A percentile compares a stretch with the other conserved stretches of the same genome.
Conservation (phyloP, 768 basidiomycete species). For the Sarcomyxa edulis region DNA sequence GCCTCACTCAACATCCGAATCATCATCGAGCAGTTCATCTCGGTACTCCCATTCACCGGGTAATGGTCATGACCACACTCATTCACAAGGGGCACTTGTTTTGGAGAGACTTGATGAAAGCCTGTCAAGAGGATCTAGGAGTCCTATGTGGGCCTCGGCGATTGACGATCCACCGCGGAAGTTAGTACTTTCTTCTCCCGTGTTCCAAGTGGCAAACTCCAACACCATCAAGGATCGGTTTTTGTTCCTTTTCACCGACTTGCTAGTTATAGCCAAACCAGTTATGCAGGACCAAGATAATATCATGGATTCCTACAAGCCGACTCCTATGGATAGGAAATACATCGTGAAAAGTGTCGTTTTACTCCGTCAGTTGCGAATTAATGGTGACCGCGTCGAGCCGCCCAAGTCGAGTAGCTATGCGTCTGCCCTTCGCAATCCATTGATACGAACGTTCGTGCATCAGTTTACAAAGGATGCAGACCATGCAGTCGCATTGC, state of each 20-base stretch:
- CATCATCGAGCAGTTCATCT: slow-evolving; percentile 68
- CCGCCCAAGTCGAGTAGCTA: slow-evolving; percentile 34
- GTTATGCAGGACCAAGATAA: slow-evolving; percentile 64
- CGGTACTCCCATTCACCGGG: slow-evolving; percentile 39
- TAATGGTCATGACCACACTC: slow-evolving; percentile 26
- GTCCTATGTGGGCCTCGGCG: slow-evolving; percentile 53
- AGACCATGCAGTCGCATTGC: slow-evolving; percentile 67
- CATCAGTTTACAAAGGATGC: slow-evolving; percentile 77
- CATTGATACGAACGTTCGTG: slow-evolving; percentile 67
- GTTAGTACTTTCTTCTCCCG: slow-evolving; percentile 77
- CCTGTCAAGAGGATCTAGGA: slow-evolving; percentile 56
- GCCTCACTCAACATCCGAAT: slow-evolving; percentile 63
- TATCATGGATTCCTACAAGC: slow-evolving; percentile 46
- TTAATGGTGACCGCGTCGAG: slow-evolving; percentile 67
- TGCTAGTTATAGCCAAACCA: slow-evolving; percentile 91
- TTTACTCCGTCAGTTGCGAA: slow-evolving; percentile 62
- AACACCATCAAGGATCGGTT: slow-evolving; percentile 95
- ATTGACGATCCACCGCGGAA: slow-evolving; percentile 87
- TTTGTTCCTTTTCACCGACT: slow-evolving; percentile 95
- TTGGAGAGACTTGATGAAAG: slow-evolving; percentile 70
- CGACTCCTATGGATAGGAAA: slow-evolving; percentile 64
- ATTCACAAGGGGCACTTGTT: slow-evolving; percentile 44
- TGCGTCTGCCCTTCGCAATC: slow-evolving; percentile 43
- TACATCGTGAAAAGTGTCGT: slow-evolving; percentile 91
- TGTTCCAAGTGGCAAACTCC: slow-evolving; percentile 89